Conservation (phyloP, 345 rosid species). For the Kandelia obovata region DNA sequence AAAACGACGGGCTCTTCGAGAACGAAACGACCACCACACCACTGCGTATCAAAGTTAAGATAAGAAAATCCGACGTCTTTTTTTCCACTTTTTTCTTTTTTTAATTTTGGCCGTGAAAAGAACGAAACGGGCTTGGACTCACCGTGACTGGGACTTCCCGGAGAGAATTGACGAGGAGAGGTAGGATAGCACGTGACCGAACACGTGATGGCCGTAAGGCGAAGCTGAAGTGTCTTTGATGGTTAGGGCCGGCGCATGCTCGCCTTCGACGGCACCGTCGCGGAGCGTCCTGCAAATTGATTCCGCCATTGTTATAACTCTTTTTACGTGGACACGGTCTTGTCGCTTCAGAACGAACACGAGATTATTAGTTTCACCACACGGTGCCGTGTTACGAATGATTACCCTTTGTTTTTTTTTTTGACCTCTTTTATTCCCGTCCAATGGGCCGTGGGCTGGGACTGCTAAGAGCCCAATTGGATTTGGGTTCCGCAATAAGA, state of each 20-base stretch:
- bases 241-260: conserved; percentile 70
- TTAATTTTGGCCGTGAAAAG: background rate
- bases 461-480: too few species aligned
- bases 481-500: too few species aligned
- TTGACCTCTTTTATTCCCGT: too few species aligned
- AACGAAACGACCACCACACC: conserved; percentile 66
- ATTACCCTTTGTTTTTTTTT: too few species aligned
- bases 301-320: conserved; percentile 48
- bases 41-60: conserved; percentile 26
- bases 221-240: conserved; percentile 61
- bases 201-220: conserved; percentile 65
- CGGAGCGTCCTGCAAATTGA: conserved; percentile 68
- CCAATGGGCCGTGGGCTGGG: too few species aligned
- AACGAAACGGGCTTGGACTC: conserved; percentile 5
- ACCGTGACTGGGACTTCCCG: conserved; percentile 79
- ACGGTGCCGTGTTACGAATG: too few species aligned
- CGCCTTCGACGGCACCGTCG: conserved; percentile 83
- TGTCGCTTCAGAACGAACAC: too few species aligned
- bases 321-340: too few species aligned
- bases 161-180: conserved; percentile 56
- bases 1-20: conserved; percentile 65
- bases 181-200: conserved; percentile 55
- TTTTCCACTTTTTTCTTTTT: too few species aligned
- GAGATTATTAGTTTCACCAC: too few species aligned
- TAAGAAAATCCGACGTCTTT: too few species aligned